Evolutionary conservation across 805 yeast species (phyloP).

Genomic region (Hagleromyces aurorensis): DNA sequence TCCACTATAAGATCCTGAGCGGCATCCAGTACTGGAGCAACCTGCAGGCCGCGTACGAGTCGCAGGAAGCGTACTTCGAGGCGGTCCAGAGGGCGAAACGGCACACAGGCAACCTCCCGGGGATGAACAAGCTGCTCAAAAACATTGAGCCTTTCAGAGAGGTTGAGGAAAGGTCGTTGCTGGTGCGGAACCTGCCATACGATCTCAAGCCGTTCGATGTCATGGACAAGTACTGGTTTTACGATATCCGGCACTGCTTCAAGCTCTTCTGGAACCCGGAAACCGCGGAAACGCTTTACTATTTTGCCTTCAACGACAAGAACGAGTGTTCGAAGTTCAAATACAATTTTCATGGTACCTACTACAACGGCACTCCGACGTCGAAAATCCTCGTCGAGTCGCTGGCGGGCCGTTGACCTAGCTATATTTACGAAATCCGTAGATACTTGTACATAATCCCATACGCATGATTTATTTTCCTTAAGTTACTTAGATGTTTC

Average conservation of each 20-base stretch:
- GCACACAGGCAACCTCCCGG: neutral
- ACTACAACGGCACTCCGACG: slow-evolving; percentile 11
- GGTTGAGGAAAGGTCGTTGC: slow-evolving; percentile 18
- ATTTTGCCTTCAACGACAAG: slow-evolving; percentile 34
- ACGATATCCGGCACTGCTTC: slow-evolving; percentile 25
- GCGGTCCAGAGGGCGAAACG: slow-evolving; percentile 1
- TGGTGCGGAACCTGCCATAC: slow-evolving; percentile 27
- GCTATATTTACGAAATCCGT: no score
- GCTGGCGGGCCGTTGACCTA: no score
- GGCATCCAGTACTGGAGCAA: slow-evolving; percentile 11
- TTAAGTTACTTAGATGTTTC: no score
- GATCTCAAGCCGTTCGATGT: slow-evolving; percentile 12
- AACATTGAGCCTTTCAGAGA: slow-evolving; percentile 8
- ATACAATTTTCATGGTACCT: slow-evolving; percentile 42
- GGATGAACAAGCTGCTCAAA: slow-evolving; percentile 6
- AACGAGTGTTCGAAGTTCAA: slow-evolving; percentile 45
- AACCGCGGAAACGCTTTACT: slow-evolving; percentile 18
- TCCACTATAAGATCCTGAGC: slow-evolving; percentile 1
- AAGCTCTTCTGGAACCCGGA: slow-evolving; percentile 18
- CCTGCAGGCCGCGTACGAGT: slow-evolving; percentile 19
- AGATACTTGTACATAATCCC: no score
- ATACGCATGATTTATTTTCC: no score
- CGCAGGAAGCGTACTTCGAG: slow-evolving; percentile 13
- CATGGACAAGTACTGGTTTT: slow-evolving; percentile 24
- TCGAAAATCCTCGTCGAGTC: slow-evolving; percentile 20